Base-by-base conservation (phyloP, 306 rosid genomes). In the Glycyrrhiza uralensis region DNA sequence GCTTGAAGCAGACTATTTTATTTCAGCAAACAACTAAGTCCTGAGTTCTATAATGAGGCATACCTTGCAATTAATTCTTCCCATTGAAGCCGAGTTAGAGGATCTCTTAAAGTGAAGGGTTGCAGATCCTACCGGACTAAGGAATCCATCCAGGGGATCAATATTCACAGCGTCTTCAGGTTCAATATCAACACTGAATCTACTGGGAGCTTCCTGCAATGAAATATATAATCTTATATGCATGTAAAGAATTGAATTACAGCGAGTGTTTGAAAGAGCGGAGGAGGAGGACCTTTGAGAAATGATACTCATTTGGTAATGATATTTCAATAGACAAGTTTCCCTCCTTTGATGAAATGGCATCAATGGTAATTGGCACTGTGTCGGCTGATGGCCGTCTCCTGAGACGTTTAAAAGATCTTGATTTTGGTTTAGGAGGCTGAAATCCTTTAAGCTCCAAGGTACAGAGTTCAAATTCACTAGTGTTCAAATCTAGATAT, bases 61-160 rank as follows among this genome's bases (percentile, higher is more conserved):
- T 86, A 94, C 98, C 99, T 94, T 94, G 88, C 97, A 94, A 84
- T 82, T 82, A 71, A 91, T 84, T 85, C 88, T 91, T 71, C 87
- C 96, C 77, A 61, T 20, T 46, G 96, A 82, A 76, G 85, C 86
- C 9, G 84, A 44, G 71, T 83, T 76, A 22, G 90, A 91, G 30
- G 88, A 71, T 85, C 90, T 91, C 79, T 71, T 88, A 80, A 84
- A 94, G 74, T 81, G 94, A 81, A 94, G 82, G 46, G 74, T 72
- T 42, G 96, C 92, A 65, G 89, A 91, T 71, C 97, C 97, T 76
- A 87, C 93, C 24, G 91, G 87, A 79, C 80, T 83, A 76, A 94
- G 85, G 76, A 85, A 77, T 71, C 97, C 99, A 85, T 94, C 95
- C n/a, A 47, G 60, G 22, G 96, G 99, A 55, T 85, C 87, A 70